These are phyloP conservation scores for Beta lomatogona DNA, from an alignment of 179 eudicot genomes.

Conservation along the genomic window DNA sequence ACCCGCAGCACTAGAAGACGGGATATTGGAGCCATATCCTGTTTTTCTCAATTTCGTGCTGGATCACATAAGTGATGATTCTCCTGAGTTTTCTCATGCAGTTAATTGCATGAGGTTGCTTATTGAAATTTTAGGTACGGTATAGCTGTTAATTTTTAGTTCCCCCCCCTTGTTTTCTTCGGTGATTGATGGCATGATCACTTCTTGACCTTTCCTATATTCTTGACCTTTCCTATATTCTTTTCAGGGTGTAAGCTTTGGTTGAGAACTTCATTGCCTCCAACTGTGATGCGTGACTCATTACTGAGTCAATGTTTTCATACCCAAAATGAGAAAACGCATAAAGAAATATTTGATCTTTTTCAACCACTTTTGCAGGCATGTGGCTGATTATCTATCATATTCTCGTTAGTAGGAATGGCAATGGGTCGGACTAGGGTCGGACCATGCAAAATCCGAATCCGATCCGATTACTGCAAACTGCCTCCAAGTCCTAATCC, in stretches of 20 bases:
- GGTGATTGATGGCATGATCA: conserved; percentile 6
- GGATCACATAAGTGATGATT: conserved; percentile 96
- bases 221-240: conserved; percentile 20
- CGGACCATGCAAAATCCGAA: no score
- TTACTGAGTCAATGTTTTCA: conserved; percentile 96
- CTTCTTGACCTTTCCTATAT: conserved; percentile 20
- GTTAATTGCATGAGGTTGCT: conserved; percentile 92
- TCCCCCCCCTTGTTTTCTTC: not conserved
- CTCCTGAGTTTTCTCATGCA: conserved; percentile 91
- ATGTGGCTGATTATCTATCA: conserved; percentile 35
- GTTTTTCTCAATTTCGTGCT: conserved; percentile 86
- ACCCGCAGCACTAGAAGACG: conserved; percentile 96
- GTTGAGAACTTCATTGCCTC: conserved; percentile 92
- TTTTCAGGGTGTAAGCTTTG: conserved; percentile 86
- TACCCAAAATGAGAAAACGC: conserved; percentile 89
- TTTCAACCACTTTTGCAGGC: conserved; percentile 90
- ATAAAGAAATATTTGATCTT: conserved; percentile 95
- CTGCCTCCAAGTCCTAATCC: no score
- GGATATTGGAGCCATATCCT: conserved; percentile 92
- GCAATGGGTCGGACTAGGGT: no score
- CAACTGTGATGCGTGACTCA: conserved; percentile 93
- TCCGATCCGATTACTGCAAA: no score
- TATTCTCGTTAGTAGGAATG: conserved; percentile 21
- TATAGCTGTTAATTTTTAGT: conserved; percentile 1
- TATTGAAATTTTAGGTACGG: conserved; percentile 84